Percentiles rank a stretch among this genome's conserved stretches.
Evolutionary conservation across 2,329 filamentous ascomycete genomes (phyloP).

Genomic region (Alternaria conjuncta): DNA sequence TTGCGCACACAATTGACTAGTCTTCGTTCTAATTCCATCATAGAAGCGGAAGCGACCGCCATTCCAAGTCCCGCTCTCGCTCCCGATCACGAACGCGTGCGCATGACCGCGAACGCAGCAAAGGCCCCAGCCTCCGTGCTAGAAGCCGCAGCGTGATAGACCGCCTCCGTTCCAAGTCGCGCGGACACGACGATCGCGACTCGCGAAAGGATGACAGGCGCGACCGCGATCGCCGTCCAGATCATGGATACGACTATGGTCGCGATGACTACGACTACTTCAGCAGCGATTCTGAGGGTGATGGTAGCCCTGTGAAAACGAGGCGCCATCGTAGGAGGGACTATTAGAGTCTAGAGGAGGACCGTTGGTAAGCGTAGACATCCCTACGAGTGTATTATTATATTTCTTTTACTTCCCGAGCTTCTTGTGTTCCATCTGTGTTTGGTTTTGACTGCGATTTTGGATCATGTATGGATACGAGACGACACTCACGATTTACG

Average conservation of each 20-base stretch:
- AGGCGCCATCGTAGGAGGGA: conserved; percentile 20
- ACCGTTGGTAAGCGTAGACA: not conserved
- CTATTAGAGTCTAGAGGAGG: conserved; percentile 2
- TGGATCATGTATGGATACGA: not conserved
- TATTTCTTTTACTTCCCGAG: not conserved
- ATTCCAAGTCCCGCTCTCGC: conserved; percentile 23
- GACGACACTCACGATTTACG: not conserved
- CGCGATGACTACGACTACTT: conserved; percentile 24
- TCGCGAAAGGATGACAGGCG: conserved; percentile 4
- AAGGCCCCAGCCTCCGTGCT: conserved; percentile 26
- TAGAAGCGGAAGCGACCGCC: conserved; percentile 27
- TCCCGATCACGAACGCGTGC: conserved; percentile 26
- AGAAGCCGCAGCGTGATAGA: conserved; percentile 34
- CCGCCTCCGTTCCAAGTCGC: conserved; percentile 34
- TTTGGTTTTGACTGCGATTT: not conserved
- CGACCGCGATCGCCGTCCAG: conserved; percentile 22
- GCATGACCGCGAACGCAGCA: conserved; percentile 20
- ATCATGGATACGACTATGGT: conserved; percentile 25
- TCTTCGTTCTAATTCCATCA: not conserved
- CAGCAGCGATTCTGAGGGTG: conserved; percentile 21
- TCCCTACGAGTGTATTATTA: conserved; percentile 8
- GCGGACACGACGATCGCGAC: conserved; percentile 23
- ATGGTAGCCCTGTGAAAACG: conserved; percentile 19
- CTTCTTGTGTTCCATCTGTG: not conserved
- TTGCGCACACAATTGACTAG: not conserved